Evolutionary conservation across 2,329 filamentous ascomycete species (phyloP).

Genomic region (Neocucurbitaria cava): DNA sequence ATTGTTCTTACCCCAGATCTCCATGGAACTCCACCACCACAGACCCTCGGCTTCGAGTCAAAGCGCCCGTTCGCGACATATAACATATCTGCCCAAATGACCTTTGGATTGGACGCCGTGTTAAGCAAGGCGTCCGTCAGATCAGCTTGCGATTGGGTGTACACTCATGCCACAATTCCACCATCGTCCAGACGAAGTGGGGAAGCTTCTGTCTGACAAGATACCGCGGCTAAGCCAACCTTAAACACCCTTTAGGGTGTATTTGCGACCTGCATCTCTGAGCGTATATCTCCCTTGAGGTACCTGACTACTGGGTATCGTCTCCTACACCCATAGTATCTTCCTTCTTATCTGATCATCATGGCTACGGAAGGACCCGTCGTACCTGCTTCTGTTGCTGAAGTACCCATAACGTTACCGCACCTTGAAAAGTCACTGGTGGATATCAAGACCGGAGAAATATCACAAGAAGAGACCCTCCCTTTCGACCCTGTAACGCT

Average conservation of each 20-base stretch:
- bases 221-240: not conserved
- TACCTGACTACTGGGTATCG: not conserved
- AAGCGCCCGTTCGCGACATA: not conserved
- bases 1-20: not conserved
- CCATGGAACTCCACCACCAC: not conserved
- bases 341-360: not conserved
- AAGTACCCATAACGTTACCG: constrained; percentile 26
- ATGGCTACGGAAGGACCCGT: constrained; percentile 21
- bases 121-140: not conserved
- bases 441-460: constrained; percentile 23
- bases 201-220: not conserved
- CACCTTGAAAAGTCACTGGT: constrained; percentile 18
- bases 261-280: not conserved
- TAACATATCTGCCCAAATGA: not conserved
- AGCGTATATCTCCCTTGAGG: not conserved
- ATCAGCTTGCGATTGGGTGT: not conserved
- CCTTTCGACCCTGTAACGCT: constrained; percentile 33
- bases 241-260: not conserved
- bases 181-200: not conserved
- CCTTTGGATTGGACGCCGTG: not conserved
- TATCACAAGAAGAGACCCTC: constrained; percentile 21
- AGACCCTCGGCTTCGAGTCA: constrained; percentile 10
- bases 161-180: not conserved
- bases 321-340: not conserved
- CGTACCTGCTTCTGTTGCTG: constrained; percentile 19